A percentile compares a stretch with the other conserved stretches of the same genome.
Conservation (phyloP, 306 rosid species). For the Styphnolobium japonicum region DNA sequence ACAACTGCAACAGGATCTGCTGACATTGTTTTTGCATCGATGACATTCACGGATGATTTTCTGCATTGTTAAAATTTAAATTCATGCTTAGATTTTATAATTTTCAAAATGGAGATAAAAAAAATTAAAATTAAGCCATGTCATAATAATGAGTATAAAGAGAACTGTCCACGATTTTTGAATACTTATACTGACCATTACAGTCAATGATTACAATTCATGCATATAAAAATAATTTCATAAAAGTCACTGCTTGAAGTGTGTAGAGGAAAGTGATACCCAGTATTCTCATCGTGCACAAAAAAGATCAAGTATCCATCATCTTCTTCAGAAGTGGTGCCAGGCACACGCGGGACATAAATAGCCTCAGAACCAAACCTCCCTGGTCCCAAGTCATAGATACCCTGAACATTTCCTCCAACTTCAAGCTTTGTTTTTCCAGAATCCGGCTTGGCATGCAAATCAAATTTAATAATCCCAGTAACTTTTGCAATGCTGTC, state of each 20-base stretch:
- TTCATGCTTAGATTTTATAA: constrained; percentile 13
- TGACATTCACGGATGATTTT: constrained; percentile 64
- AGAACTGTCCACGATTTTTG: neutral
- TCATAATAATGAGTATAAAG: neutral
- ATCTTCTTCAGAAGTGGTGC: constrained; percentile 77
- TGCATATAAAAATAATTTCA: neutral
- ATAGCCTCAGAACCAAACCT: constrained; percentile 86
- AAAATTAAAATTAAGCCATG: neutral
- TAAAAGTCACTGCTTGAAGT: neutral
- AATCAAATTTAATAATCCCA: constrained; percentile 81
- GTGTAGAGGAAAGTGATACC: constrained; percentile 45
- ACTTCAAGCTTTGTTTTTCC: constrained; percentile 65
- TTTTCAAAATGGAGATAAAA: neutral
- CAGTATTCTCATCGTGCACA: constrained; percentile 76
- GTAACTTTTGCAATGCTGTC: constrained; percentile 70
- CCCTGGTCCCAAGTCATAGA: constrained; percentile 78
- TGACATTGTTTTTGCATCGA: constrained; percentile 92
- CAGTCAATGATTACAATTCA: neutral
- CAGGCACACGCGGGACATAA: constrained; percentile 75
- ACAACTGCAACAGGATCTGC: constrained; percentile 81
- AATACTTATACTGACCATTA: neutral
- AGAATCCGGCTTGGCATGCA: constrained; percentile 64
- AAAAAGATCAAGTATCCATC: constrained; percentile 86
- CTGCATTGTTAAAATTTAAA: constrained; percentile 43
- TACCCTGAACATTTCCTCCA: constrained; percentile 83